A percentile compares a stretch with the other conserved stretches of the same genome.
phyloP scores from a whole-genome alignment of 2,329 filamentous ascomycete species.

The Trichoderma sp. region DNA sequence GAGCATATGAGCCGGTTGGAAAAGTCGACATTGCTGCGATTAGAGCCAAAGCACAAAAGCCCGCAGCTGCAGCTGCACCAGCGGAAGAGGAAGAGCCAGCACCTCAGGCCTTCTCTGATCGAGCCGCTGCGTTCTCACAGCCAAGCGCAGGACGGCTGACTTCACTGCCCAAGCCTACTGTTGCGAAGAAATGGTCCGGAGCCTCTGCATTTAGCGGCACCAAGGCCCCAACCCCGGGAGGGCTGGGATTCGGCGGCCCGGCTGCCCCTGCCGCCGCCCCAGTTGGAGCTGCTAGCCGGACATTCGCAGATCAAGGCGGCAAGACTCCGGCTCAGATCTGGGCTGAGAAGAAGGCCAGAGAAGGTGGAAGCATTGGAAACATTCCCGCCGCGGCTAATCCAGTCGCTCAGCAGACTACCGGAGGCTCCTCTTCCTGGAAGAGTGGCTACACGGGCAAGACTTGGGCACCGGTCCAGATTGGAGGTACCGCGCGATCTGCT shows the following conservation, averaged over 20 bases:
- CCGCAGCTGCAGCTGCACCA: constrained; percentile 44
- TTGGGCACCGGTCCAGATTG: constrained; percentile 81
- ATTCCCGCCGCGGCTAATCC: constrained; percentile 49
- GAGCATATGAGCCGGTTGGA: constrained; percentile 90
- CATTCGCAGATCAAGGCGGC: constrained; percentile 90
- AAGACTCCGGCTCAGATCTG: constrained; percentile 97
- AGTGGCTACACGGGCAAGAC: constrained; percentile 88
- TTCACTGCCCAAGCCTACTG: constrained; percentile 89
- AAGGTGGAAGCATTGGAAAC: constrained; percentile 56
- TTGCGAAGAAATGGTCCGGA: constrained; percentile 83
- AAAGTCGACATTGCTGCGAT: constrained; percentile 98
- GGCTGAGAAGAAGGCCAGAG: constrained; percentile 94
- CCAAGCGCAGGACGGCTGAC: constrained; percentile 75
- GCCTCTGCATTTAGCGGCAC: constrained; percentile 79
- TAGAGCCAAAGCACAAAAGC: constrained; percentile 77
- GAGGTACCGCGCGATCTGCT: constrained; percentile 61
- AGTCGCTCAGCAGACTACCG: constrained; percentile 71
- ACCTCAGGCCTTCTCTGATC: constrained; percentile 70
- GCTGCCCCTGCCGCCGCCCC: constrained; percentile 59
- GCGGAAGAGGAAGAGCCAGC: constrained; percentile 35
- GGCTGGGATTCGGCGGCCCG: constrained; percentile 65
- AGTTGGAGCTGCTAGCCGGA: constrained; percentile 82
- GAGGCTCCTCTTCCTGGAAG: constrained; percentile 73
- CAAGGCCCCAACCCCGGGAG: constrained; percentile 80
- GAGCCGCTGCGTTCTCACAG: constrained; percentile 72